Evolutionary conservation across 768 basidiomycete species (phyloP).

Genomic region (Favolaschia claudopus): DNA sequence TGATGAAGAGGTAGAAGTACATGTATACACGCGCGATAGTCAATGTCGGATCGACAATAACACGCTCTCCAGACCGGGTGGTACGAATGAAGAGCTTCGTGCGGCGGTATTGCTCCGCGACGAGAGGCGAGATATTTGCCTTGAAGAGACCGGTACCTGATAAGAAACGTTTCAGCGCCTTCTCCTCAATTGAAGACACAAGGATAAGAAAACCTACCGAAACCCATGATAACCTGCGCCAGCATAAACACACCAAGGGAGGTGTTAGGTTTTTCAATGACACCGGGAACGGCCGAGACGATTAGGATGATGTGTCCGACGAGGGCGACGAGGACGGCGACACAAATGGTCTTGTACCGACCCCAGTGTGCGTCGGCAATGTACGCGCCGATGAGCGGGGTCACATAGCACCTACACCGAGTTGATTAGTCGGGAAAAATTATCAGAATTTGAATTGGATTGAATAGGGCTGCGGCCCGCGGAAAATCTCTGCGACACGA

Average conservation of each 20-base stretch:
- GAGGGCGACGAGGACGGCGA: constrained; percentile 65
- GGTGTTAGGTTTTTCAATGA: constrained; percentile 59
- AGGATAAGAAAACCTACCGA: constrained; percentile 39
- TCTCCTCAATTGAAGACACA: neutral
- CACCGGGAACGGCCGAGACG: constrained; percentile 54
- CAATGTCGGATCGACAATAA: constrained; percentile 76
- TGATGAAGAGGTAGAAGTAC: constrained; percentile 74
- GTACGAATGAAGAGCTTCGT: constrained; percentile 60
- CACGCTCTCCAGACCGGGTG: constrained; percentile 65
- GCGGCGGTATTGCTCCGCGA: constrained; percentile 77
- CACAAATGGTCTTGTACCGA: constrained; percentile 75
- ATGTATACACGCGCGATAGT: constrained; percentile 80
- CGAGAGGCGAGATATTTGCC: constrained; percentile 77
- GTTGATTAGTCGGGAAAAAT: constrained; percentile 7
- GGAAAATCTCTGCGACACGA: no score
- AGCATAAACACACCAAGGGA: constrained; percentile 61
- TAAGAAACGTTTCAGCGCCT: constrained; percentile 26
- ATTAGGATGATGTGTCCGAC: constrained; percentile 32
- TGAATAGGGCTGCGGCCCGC: no score
- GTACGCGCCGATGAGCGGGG: constrained; percentile 73
- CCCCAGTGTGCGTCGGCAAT: constrained; percentile 78
- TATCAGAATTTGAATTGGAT: neutral
- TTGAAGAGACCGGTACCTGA: constrained; percentile 79
- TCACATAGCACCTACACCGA: constrained; percentile 62
- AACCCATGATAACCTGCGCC: constrained; percentile 68